Base-by-base conservation (phyloP, 2,329 filamentous ascomycete genomes). In the Paradendryphiella salina region DNA sequence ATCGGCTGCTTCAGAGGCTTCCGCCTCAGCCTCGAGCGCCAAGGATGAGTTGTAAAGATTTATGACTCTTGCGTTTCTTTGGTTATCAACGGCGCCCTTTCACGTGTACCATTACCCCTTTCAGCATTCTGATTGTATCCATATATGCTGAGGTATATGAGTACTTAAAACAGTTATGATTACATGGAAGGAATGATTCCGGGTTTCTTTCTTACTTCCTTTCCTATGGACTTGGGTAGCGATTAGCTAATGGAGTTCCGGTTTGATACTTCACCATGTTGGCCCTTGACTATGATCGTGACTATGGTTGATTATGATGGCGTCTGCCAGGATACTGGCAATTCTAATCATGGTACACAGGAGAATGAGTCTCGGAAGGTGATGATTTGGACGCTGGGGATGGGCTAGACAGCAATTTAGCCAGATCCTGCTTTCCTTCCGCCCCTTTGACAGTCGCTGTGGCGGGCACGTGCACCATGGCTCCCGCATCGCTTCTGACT, bases 31-130 rank as follows among this genome's bases (percentile, higher is more conserved):
- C 28, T 42, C 45, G 2, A 52, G 62, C 39, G 70, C 69, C 35
- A 87, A 90, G 69, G 89, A 93, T 70, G 89, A 93, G 80, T 80
- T 93, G 80, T 93, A 89, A 80, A 81, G 60, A 56, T 10, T 18
- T 46, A 17, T 9, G n/a, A 35, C 14, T 38, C 4, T 52, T 21
- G 29, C 38, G 42, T 45, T 57, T 39, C 23, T 32, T 56, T 58
- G 46, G 47, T 55, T 58, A 55, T 58, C 17, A 39, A 50, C 47
- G 50, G 38, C 49, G 50, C 52, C 38, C 23, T 39, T 37, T 49
- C 31, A 52, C 28, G 52, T 56, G 52, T 57, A 61, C 50, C 57
- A 62, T 43, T 59, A 63, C 54, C 50, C 49, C 49, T 48, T 52
- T 58, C 46, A 57, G 61, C 60, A 61, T 61, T 49, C 56, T 54